These are phyloP conservation scores for Chaetomiaceae sp. DNA, from an alignment of 2,329 filamentous ascomycete species.

Conservation along the genomic window DNA sequence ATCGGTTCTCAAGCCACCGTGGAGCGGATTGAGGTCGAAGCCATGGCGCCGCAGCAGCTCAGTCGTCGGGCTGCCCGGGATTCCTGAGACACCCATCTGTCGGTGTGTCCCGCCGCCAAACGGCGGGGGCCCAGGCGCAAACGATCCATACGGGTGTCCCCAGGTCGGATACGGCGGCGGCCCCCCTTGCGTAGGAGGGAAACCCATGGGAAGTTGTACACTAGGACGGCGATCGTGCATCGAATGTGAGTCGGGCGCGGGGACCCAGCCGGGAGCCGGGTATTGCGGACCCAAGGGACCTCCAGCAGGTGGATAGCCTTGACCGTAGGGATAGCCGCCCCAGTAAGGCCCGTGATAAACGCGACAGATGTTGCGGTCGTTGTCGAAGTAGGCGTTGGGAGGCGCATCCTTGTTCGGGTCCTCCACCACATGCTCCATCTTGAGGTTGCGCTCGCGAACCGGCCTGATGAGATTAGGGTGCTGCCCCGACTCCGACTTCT, in stretches of 20 bases:
- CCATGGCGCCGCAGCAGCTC: neutral
- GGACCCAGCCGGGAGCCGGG: constrained; percentile 38
- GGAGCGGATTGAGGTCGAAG: constrained; percentile 4
- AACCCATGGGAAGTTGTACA: constrained; percentile 18
- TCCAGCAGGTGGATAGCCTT: constrained; percentile 37
- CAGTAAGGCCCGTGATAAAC: constrained; percentile 53
- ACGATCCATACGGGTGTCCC: constrained; percentile 1
- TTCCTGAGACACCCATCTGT: constrained; percentile 1
- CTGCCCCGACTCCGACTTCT: neutral
- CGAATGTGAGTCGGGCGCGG: constrained; percentile 18
- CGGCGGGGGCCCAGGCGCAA: neutral
- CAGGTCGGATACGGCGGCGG: constrained; percentile 5
- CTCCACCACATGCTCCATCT: constrained; percentile 52
- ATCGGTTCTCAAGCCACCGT: neutral
- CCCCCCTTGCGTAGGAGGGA: neutral
- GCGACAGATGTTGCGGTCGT: constrained; percentile 45
- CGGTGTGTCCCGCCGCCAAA: neutral
- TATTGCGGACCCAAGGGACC: constrained; percentile 24
- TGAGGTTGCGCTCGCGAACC: constrained; percentile 42
- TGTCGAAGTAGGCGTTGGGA: constrained; percentile 55
- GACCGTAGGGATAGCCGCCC: constrained; percentile 43
- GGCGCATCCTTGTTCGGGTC: constrained; percentile 42
- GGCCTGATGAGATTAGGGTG: constrained; percentile 43
- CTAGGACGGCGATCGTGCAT: constrained; percentile 32
- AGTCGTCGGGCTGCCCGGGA: neutral